Conservation (phyloP, 2,329 filamentous ascomycete genomes). For the Trichophyton mentagrophytes region DNA sequence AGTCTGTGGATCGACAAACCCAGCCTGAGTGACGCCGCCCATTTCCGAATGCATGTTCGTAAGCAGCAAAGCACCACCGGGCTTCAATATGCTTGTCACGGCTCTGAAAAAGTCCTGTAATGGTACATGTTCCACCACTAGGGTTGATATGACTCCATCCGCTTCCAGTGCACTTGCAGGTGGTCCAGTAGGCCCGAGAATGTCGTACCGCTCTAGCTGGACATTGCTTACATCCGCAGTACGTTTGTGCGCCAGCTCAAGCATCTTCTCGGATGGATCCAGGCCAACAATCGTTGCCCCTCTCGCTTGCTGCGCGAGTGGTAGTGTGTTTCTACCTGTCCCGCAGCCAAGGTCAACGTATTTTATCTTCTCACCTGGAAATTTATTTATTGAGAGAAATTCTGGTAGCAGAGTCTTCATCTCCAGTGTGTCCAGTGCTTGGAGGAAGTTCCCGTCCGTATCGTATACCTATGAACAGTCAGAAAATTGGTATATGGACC, state of each 20-base stretch:
- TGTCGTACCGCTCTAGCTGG: conserved; percentile 25
- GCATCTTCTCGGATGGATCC: conserved; percentile 46
- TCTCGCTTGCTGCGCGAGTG: conserved; percentile 25
- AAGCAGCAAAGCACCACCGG: conserved; percentile 42
- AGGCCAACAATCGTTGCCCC: conserved; percentile 38
- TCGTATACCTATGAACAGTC: conserved; percentile 41
- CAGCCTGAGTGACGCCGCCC: conserved; percentile 47
- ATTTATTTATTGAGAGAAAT: conserved; percentile 29
- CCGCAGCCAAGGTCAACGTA: conserved; percentile 54
- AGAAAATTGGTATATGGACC: not conserved
- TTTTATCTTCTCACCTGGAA: conserved; percentile 15
- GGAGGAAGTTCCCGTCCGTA: conserved; percentile 53
- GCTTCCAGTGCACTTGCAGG: conserved; percentile 19
- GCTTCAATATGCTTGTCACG: conserved; percentile 31
- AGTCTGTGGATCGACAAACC: conserved; percentile 44
- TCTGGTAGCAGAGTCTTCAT: conserved; percentile 40
- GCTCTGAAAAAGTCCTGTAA: conserved; percentile 45
- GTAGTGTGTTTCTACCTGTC: conserved; percentile 50
- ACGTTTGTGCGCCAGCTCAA: conserved; percentile 38
- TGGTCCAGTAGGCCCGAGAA: conserved; percentile 21
- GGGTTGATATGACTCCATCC: conserved; percentile 44
- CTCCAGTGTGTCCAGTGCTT: conserved; percentile 49
- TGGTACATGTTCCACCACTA: conserved; percentile 53
- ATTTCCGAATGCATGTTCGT: conserved; percentile 59
- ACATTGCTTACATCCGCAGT: conserved; percentile 16